These are phyloP conservation scores for Epichloe sibirici DNA, from an alignment of 2,329 filamentous ascomycete genomes.

Conservation along the genomic window DNA sequence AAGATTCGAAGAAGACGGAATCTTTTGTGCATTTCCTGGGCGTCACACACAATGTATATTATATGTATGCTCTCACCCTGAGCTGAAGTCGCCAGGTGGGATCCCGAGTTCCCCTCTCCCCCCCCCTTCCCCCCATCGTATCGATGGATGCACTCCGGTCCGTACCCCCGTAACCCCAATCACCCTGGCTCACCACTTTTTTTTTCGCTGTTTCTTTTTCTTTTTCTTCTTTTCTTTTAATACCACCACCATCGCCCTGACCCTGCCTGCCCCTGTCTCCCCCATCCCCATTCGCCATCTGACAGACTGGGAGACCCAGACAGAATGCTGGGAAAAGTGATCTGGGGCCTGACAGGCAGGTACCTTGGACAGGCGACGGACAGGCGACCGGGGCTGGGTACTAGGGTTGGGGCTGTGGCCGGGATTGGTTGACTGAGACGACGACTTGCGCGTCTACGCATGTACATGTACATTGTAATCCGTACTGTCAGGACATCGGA, in stretches of 20 bases:
- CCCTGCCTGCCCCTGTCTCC: neutral
- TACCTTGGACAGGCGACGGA: neutral
- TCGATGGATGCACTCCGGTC: neutral
- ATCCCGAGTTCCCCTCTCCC: neutral
- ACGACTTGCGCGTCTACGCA: neutral
- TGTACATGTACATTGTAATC: too few relatives aligned
- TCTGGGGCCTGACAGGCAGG: neutral
- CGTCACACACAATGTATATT: slow-evolving; percentile 9
- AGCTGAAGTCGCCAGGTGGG: slow-evolving; percentile 4
- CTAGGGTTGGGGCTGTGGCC: too few relatives aligned
- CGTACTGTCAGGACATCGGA: neutral
- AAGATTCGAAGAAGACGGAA: slow-evolving; percentile 2
- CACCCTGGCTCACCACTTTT: slow-evolving; percentile 3
- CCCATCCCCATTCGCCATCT: neutral
- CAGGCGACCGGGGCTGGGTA: neutral
- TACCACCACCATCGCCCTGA: neutral
- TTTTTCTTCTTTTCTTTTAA: neutral
- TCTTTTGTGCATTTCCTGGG: neutral
- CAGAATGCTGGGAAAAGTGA: neutral
- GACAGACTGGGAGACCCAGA: slow-evolving; percentile 1
- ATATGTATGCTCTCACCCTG: slow-evolving; percentile 8
- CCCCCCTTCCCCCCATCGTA: neutral
- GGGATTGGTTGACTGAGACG: neutral
- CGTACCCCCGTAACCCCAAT: slow-evolving; percentile 3
- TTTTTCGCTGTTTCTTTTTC: neutral